Evolutionary conservation across 805 yeast genomes (phyloP), one percentile per base, ranked within the genome.

Genomic region (Metschnikowia cubensis): DNA sequence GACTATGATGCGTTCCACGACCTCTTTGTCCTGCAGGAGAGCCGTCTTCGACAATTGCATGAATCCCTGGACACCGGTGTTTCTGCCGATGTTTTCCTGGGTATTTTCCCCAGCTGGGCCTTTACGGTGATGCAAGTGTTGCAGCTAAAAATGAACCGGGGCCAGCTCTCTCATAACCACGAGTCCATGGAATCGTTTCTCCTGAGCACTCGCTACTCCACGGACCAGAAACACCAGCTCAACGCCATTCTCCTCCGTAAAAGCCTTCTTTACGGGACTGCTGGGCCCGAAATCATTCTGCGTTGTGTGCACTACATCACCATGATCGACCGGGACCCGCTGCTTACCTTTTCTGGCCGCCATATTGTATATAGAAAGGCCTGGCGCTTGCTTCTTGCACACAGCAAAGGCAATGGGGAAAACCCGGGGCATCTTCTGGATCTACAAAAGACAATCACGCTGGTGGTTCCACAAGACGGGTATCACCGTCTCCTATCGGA

Each of bases 1-100:
- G 60, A 60, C 32, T 67, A 58, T 50, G 47, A 51, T 8, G 37
- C 60, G 5, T 70, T 69, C 50, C 35, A 37, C 15, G 42, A 40
- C 25, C 52, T 49, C 8, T 20, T 52, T n/a, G 37, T 36, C 35
- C 48, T 49, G 52, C 25, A 18, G 21, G 21, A 32, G 25, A 11
- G 45, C 49, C 22, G 45, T 29, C 20, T 45, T 43, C 17, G 36
- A 34, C 8, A 31, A 17, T 10, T 49, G 29, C 42, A 36, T 44
- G 14, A n/a, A 32, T 18, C 39, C 25, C 39, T 31, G 13, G 15
- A 36, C 42, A 4, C 17, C 1, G 29, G 29, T 25, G 29, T 25
- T 25, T 3, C 8, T 37, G 2, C 17, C 1, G 29, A 11, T 25
- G 29, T 25, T 25, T 3, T 8, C 34, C 31, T 3, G 17, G 35